These are phyloP conservation scores for Cryptosporidium canis DNA, from an alignment of 169 alveolate genomes.

Conservation along the genomic window DNA sequence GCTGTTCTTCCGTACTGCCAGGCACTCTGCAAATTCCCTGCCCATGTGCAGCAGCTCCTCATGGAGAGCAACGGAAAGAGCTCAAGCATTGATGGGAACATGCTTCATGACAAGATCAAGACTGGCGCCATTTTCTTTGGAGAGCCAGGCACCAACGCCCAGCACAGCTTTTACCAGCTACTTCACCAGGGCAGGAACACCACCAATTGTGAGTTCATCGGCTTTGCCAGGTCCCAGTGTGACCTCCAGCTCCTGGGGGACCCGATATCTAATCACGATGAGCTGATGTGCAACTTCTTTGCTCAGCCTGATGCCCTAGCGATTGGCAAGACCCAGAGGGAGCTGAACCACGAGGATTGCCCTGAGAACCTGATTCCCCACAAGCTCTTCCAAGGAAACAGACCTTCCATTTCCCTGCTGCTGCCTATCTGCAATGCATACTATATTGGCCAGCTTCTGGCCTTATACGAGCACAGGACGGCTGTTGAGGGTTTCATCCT, in stretches of 20 bases:
- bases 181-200: conserved; percentile 96
- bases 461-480: conserved; percentile 98
- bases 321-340: conserved; percentile 87
- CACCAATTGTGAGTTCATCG: conserved; percentile 97
- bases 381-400: conserved; percentile 95
- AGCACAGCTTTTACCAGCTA: conserved; percentile 95
- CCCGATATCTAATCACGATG: conserved; percentile 89
- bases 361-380: conserved; percentile 85
- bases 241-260: conserved; percentile 78
- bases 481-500: conserved; percentile 96
- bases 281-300: conserved; percentile 97
- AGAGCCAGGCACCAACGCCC: conserved; percentile 99
- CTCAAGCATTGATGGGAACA: conserved; percentile 86
- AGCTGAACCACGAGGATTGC: conserved; percentile 66
- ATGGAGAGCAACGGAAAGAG: conserved; percentile 98
- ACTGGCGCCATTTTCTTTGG: conserved; percentile 98
- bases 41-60: conserved; percentile 96
- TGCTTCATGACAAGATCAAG: conserved; percentile 76
- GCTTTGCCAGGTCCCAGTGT: conserved; percentile 92
- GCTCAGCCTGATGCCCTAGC: conserved; percentile 99
- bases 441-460: conserved; percentile 92
- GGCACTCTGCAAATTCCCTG: conserved; percentile 92
- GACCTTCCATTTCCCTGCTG: conserved; percentile 91
- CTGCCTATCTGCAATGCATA: conserved; percentile 88
- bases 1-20: conserved; percentile 98